Evolutionary conservation across 768 basidiomycete species (phyloP), one percentile per base, ranked within the genome.

Genomic region (Gymnopilus dilepis): DNA sequence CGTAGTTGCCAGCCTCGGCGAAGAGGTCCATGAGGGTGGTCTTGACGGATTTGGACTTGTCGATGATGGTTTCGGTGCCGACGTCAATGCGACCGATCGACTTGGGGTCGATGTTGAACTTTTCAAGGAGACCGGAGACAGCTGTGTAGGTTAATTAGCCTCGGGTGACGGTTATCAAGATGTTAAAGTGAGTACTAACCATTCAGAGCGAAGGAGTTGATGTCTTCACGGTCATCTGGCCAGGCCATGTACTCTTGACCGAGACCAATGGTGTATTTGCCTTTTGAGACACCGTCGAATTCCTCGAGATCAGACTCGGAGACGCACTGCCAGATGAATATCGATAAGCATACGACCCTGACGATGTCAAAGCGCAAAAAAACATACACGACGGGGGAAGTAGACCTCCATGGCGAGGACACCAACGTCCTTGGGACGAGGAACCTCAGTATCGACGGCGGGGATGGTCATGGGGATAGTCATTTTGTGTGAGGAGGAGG

Each of bases 41-140:
- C 80, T 99, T 99, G 76, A 95, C 94, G 6, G 97, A 93, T 78
- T 99, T 99, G 42, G 95, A 96, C 82, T 99, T 99, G 87, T 99
- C 97, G 70, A 99, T 97, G 78, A 99, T 94, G 40, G 97, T 98
- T 76, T 99, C 97, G 24, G 97, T 99, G 48, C 97, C 97, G 60
- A 99, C 95, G 65, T 99, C 97, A 61, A 99, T 88, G 65, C 97
- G 95, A 60, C 97, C 97, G 74, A 99, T 95, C 55, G 94, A 94
- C 72, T 85, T 90, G 68, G 97, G 95, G 82, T 98, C 96, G 72
- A 99, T 86, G 81, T 94, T 89, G 85, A 89, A 97, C 78, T 97
- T 97, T 72, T 92, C 85, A 63, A 99, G 84, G 38, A 99, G 88
- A 65, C 90, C 91, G 63, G 87, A 84, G 69, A 97, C 96, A 69